These are phyloP conservation scores for Cyberlindnera euphorbiae DNA, from an alignment of 805 yeast genomes.

Conservation along the genomic window DNA sequence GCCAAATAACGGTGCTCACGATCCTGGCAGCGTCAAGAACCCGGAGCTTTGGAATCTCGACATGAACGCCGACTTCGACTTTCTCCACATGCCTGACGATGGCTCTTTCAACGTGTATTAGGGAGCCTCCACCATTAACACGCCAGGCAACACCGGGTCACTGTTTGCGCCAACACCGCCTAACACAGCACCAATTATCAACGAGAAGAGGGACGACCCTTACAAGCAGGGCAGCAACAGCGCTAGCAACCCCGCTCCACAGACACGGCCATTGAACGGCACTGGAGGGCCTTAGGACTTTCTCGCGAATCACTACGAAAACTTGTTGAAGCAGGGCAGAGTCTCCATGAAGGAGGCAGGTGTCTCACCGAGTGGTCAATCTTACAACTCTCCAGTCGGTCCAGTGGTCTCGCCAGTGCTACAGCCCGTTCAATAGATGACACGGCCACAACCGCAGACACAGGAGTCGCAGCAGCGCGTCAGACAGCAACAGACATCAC, in stretches of 20 bases:
- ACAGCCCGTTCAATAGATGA: no score
- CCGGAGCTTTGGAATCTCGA: no score
- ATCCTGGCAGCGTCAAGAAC: no score
- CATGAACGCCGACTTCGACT: constrained; percentile 21
- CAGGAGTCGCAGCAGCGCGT: constrained; percentile 1
- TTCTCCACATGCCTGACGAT: constrained; percentile 22
- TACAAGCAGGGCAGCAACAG: background rate
- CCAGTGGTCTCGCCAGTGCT: constrained; percentile 6
- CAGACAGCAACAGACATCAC: constrained; percentile 5
- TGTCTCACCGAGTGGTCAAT: constrained; percentile 14
- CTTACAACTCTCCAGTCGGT: constrained; percentile 14
- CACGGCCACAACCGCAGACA: background rate
- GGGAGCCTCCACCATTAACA: constrained; percentile 5
- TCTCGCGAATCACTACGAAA: constrained; percentile 23
- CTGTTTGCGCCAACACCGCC: constrained; percentile 15
- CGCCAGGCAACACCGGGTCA: constrained; percentile 12
- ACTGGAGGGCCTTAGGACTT: constrained; percentile 10
- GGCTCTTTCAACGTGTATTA: constrained; percentile 8
- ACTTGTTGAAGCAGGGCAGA: constrained; percentile 22
- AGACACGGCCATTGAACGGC: no score
- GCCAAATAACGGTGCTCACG: no score
- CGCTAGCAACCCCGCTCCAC: no score
- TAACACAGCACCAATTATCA: constrained; percentile 1
- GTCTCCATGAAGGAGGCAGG: constrained; percentile 22
- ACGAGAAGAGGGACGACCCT: constrained; percentile 1